phyloP scores from a whole-genome alignment of 75 land plant genomes.

The Cunninghamia lanceolata region DNA sequence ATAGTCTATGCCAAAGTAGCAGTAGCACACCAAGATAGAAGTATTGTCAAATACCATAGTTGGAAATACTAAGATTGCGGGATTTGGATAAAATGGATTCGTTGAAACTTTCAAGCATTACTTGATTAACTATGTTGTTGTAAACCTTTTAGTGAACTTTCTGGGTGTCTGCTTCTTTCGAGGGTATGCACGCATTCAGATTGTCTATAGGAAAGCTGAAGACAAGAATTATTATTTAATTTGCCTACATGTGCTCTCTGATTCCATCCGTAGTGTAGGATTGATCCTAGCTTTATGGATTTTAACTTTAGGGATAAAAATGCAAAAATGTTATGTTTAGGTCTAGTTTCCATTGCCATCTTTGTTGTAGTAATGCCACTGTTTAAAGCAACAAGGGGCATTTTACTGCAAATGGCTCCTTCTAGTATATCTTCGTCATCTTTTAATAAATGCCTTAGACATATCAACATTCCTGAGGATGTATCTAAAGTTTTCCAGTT shows the following conservation, averaged over 20 bases:
- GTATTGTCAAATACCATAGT: no score
- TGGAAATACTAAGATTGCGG: no score
- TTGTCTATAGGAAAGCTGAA: slow-evolving; percentile 17
- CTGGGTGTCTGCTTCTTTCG: slow-evolving; percentile 97
- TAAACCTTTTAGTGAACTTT: slow-evolving; percentile 81
- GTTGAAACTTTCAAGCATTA: slow-evolving; percentile 92
- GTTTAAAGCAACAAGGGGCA: slow-evolving; percentile 74
- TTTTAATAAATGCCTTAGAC: slow-evolving; percentile 81
- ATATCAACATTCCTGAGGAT: slow-evolving; percentile 69
- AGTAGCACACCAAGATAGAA: no score
- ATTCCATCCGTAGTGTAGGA: slow-evolving; percentile 97
- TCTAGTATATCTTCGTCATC: slow-evolving; percentile 72
- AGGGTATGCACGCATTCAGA: slow-evolving; percentile 75
- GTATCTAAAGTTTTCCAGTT: slow-evolving; percentile 62
- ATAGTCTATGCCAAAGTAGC: no score
- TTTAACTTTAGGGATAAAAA: slow-evolving; percentile 77
- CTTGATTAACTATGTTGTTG: no score
- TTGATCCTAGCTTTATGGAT: slow-evolving; percentile 94
- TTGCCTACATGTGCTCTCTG: slow-evolving; percentile 81
- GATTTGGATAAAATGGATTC: no score
- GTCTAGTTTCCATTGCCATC: slow-evolving; percentile 74
- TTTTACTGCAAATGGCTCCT: no score
- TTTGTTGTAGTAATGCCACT: slow-evolving; percentile 86
- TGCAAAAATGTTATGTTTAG: slow-evolving; percentile 92
- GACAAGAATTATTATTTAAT: no score